These are phyloP conservation scores for Rhizophagus prolifer DNA, from an alignment of 192 early-diverging fungal species.

Conservation along the genomic window DNA sequence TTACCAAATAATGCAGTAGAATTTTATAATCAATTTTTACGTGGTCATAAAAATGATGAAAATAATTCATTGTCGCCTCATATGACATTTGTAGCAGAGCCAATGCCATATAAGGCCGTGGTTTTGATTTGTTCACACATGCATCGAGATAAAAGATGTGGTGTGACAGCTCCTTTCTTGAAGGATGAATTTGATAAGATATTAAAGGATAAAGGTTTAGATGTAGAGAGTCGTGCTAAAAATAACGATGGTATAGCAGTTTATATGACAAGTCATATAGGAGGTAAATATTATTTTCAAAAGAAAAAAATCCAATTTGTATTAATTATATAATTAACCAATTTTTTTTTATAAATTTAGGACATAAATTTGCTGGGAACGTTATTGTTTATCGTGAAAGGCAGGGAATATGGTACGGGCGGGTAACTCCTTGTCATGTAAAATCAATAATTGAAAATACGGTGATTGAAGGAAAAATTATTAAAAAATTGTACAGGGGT, in stretches of 20 bases:
- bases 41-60: neutral
- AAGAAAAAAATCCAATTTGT: neutral
- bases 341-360: slow-evolving; percentile 24
- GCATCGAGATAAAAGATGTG: slow-evolving; percentile 59
- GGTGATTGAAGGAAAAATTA: slow-evolving; percentile 46
- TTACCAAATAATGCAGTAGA: slow-evolving; percentile 39
- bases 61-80: neutral
- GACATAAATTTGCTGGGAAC: slow-evolving; percentile 65
- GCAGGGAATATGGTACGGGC: slow-evolving; percentile 60
- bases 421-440: slow-evolving; percentile 54
- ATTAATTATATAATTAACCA: neutral
- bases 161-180: slow-evolving; percentile 51
- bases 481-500: slow-evolving; percentile 55
- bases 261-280: slow-evolving; percentile 55
- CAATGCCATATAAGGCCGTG: slow-evolving; percentile 41
- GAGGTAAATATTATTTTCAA: slow-evolving; percentile 41
- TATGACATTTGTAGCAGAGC: neutral
- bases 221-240: slow-evolving; percentile 32
- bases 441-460: slow-evolving; percentile 53
- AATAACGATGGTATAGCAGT: slow-evolving; percentile 42
- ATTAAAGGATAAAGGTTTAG: slow-evolving; percentile 47
- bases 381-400: slow-evolving; percentile 54
- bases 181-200: slow-evolving; percentile 50
- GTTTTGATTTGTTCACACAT: slow-evolving; percentile 60
- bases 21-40: slow-evolving; percentile 46